phyloP scores from a whole-genome alignment of 495 filamentous ascomycete species.

The Amphirosellinia nigrospora region DNA sequence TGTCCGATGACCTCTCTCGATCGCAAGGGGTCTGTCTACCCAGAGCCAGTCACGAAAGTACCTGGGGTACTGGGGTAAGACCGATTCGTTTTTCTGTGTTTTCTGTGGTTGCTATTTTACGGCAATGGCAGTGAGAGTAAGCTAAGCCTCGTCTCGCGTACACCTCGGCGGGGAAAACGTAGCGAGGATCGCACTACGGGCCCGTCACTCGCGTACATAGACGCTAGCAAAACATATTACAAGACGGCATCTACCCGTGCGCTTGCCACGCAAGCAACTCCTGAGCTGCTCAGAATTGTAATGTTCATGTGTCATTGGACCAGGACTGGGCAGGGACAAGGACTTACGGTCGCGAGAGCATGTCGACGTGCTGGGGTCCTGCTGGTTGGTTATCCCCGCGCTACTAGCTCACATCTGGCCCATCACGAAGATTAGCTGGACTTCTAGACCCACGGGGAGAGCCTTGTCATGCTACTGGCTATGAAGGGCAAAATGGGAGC shows the following conservation, averaged over 20 bases:
- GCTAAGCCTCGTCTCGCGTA: neutral
- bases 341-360: neutral
- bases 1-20: neutral
- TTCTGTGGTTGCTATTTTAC: neutral
- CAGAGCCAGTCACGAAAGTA: neutral
- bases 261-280: neutral
- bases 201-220: neutral
- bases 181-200: neutral
- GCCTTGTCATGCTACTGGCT: neutral
- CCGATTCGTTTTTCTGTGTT: neutral
- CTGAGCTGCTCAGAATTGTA: neutral
- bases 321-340: neutral
- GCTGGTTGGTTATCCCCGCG: neutral
- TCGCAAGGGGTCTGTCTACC: neutral
- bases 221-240: neutral
- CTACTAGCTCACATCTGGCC: neutral
- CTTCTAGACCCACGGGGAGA: neutral
- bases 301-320: neutral
- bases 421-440: neutral
- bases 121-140: neutral
- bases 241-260: neutral
- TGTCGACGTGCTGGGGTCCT: neutral
- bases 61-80: neutral
- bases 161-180: neutral
- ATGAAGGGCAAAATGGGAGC: neutral